phyloP scores from a whole-genome alignment of 2,329 filamentous ascomycete species.

The Fusarium pseudograminearum region DNA sequence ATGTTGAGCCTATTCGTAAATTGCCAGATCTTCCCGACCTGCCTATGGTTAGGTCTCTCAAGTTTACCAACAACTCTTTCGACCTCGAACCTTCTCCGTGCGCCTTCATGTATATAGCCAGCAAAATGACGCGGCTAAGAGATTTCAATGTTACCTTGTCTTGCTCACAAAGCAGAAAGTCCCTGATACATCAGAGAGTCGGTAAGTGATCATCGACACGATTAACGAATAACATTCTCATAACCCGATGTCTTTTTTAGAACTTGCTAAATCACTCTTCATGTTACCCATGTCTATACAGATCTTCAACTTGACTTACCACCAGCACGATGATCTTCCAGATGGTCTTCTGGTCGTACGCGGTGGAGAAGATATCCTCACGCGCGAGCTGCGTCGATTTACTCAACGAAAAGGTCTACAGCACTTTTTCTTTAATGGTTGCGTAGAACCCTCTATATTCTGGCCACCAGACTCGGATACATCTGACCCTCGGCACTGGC shows the following conservation, averaged over 20 bases:
- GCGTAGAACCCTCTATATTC: constrained; percentile 2
- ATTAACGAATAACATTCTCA: background rate
- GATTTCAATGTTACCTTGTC: accelerated
- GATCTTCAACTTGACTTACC: background rate
- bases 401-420: constrained; percentile 3
- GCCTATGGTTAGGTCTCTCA: background rate
- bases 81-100: background rate
- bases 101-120: constrained; percentile 1
- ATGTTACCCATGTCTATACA: background rate
- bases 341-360: background rate
- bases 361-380: background rate
- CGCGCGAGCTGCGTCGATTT: background rate
- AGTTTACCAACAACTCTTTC: accelerated
- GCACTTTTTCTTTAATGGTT: background rate
- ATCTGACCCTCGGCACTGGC: constrained; percentile 1
- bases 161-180: background rate
- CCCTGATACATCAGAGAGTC: background rate
- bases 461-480: constrained; percentile 6
- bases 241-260: background rate
- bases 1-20: background rate
- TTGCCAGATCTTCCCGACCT: constrained; percentile 7
- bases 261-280: background rate
- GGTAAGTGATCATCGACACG: background rate
- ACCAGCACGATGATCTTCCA: background rate
- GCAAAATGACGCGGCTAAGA: constrained; percentile 11